Evolutionary conservation across 2,329 filamentous ascomycete species (phyloP).

Genomic region (Saccharata proteae): DNA sequence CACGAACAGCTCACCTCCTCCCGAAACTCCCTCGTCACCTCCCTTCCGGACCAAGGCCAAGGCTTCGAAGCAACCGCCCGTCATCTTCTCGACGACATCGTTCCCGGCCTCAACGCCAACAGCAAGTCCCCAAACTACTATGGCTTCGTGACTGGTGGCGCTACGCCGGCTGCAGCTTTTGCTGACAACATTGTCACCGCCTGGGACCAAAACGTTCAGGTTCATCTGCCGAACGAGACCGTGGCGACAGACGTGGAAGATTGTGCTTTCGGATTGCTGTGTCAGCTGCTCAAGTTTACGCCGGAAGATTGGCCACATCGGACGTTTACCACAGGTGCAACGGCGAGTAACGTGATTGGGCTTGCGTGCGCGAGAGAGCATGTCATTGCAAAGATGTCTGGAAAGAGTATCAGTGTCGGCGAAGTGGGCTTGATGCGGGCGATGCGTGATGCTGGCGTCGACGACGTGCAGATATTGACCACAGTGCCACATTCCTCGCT

Average conservation of each 20-base stretch:
- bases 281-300: constrained; percentile 52
- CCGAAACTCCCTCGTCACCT: constrained; percentile 22
- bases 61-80: constrained; percentile 30
- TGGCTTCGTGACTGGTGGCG: constrained; percentile 78
- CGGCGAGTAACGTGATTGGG: constrained; percentile 52
- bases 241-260: constrained; percentile 68
- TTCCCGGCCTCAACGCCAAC: constrained; percentile 51
- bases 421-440: constrained; percentile 59
- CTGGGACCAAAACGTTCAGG: constrained; percentile 72
- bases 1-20: constrained; percentile 17
- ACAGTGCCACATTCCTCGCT: constrained; percentile 76
- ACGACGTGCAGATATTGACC: constrained; percentile 63
- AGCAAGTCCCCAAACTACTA: constrained; percentile 52
- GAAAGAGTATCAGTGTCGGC: constrained; percentile 38
- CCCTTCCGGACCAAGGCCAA: constrained; percentile 28
- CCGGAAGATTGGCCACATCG: constrained; percentile 52
- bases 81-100: constrained; percentile 35
- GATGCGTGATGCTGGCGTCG: constrained; percentile 50
- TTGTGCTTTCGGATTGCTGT: constrained; percentile 55
- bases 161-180: constrained; percentile 64
- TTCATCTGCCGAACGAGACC: constrained; percentile 67
- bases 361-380: constrained; percentile 61
- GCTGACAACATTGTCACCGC: constrained; percentile 76
- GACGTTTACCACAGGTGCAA: constrained; percentile 68
- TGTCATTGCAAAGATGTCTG: constrained; percentile 34